phyloP scores from a whole-genome alignment of 208 protist genomes.

The Acanthamoeba castellanii region DNA sequence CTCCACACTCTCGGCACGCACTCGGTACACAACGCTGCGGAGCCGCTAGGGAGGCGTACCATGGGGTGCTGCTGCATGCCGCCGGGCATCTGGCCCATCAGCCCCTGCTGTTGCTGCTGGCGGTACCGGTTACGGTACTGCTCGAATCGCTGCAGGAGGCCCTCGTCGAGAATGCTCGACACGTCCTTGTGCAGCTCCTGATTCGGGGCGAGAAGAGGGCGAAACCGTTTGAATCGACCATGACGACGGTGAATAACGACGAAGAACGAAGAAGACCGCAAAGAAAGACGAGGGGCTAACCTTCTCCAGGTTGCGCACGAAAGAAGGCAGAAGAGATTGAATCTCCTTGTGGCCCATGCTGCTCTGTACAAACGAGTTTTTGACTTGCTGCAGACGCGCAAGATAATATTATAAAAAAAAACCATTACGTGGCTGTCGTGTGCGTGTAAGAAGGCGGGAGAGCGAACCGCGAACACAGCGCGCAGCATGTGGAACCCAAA shows the following conservation, averaged over 20 bases:
- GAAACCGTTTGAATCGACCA: too few relatives aligned
- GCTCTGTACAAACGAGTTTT: not conserved
- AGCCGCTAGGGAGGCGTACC: not conserved
- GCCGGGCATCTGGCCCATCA: not conserved
- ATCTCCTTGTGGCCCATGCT: constrained; percentile 16
- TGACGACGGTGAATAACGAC: not conserved
- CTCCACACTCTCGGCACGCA: too few relatives aligned
- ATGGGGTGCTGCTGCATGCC: not conserved
- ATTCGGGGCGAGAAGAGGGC: not conserved
- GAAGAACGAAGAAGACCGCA: not conserved
- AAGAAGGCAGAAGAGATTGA: not conserved
- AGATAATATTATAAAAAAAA: not conserved
- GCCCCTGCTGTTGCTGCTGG: not conserved
- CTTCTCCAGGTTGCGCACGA: constrained; percentile 53
- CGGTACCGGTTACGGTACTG: constrained; percentile 14
- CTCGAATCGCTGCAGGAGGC: constrained; percentile 43
- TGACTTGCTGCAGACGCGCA: constrained; percentile 1
- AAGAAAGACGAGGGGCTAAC: not conserved
- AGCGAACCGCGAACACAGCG: not conserved
- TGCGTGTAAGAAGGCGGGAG: not conserved
- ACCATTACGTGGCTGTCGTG: not conserved
- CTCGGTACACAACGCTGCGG: too few relatives aligned
- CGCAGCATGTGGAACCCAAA: constrained; percentile 62
- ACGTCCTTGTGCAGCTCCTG: constrained; percentile 34
- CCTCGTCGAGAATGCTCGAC: constrained; percentile 49